Percentiles rank a stretch among this genome's conserved stretches.
phyloP scores from a whole-genome alignment of 202 grass and related monocot genomes.

The Eragrostis tef region DNA sequence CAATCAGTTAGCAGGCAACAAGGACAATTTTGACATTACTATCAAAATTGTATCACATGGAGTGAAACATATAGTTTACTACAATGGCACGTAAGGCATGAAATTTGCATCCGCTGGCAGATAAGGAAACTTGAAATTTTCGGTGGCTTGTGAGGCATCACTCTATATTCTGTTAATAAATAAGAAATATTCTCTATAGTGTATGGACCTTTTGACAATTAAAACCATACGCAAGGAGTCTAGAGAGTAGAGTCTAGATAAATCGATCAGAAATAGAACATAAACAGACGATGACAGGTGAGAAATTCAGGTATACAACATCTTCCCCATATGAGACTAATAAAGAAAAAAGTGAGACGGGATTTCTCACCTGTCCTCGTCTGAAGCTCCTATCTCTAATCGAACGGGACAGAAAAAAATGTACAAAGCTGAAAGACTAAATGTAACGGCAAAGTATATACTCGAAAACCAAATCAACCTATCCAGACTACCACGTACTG shows the following conservation, averaged over 20 bases:
- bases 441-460: neutral
- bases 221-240: conserved; percentile 6
- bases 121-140: too few species aligned
- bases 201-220: neutral
- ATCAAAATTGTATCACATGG: too few species aligned
- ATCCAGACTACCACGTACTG: neutral
- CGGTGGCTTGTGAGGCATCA: too few species aligned
- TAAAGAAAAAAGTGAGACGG: neutral
- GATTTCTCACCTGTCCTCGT: conserved; percentile 44
- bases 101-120: too few species aligned
- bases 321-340: neutral
- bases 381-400: conserved; percentile 26
- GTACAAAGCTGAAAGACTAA: conserved; percentile 1
- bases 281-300: conserved; percentile 41
- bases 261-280: conserved; percentile 36
- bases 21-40: too few species aligned
- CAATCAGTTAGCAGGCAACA: too few species aligned
- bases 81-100: too few species aligned
- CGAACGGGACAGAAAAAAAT: neutral
- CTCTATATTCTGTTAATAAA: too few species aligned
- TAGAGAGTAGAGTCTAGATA: neutral
- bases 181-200: neutral
- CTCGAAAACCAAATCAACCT: conserved; percentile 1
- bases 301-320: neutral
- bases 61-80: too few species aligned